These are phyloP conservation scores for Hirsutella minnesotensis DNA, from an alignment of 2,329 filamentous ascomycete species.

Conservation along the genomic window DNA sequence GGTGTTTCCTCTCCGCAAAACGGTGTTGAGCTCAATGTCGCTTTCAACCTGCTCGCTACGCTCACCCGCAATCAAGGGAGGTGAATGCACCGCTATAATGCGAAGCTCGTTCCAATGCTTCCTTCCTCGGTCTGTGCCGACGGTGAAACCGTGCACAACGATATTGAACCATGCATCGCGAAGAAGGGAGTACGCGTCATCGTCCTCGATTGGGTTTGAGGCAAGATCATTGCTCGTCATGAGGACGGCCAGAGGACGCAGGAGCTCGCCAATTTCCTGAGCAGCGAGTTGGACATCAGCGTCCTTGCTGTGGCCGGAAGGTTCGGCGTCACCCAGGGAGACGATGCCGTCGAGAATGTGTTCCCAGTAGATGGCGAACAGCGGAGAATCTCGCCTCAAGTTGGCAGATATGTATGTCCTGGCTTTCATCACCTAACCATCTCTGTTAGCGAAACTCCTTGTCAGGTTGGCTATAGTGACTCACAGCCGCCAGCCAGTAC, in stretches of 20 bases:
- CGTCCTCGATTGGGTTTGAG: constrained; percentile 38
- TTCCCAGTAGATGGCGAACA: constrained; percentile 74
- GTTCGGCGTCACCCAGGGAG: constrained; percentile 77
- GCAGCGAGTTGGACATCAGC: constrained; percentile 74
- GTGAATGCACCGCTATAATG: constrained; percentile 75
- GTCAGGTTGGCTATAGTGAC: neutral
- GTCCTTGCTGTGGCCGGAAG: constrained; percentile 60
- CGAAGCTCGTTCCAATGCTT: constrained; percentile 67
- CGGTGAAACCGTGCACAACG: constrained; percentile 80
- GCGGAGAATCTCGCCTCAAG: constrained; percentile 54
- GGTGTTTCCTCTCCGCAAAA: constrained; percentile 76
- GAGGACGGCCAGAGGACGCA: constrained; percentile 78
- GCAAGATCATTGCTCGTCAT: constrained; percentile 55
- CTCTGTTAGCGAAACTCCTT: neutral
- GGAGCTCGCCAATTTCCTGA: constrained; percentile 74
- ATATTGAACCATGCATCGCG: constrained; percentile 98
- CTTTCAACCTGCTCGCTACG: constrained; percentile 85
- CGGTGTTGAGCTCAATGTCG: constrained; percentile 92
- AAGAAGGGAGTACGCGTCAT: constrained; percentile 61
- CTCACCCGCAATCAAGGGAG: constrained; percentile 77
- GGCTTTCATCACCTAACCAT: constrained; percentile 58
- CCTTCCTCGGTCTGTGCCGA: constrained; percentile 60
- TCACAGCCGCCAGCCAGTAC: constrained; percentile 57
- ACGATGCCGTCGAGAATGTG: constrained; percentile 80
- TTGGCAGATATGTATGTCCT: constrained; percentile 66